Percentiles rank a stretch among this genome's conserved stretches.
These are phyloP conservation scores for Aspergillus steynii DNA, from an alignment of 495 filamentous ascomycete species.

Conservation along the genomic window DNA sequence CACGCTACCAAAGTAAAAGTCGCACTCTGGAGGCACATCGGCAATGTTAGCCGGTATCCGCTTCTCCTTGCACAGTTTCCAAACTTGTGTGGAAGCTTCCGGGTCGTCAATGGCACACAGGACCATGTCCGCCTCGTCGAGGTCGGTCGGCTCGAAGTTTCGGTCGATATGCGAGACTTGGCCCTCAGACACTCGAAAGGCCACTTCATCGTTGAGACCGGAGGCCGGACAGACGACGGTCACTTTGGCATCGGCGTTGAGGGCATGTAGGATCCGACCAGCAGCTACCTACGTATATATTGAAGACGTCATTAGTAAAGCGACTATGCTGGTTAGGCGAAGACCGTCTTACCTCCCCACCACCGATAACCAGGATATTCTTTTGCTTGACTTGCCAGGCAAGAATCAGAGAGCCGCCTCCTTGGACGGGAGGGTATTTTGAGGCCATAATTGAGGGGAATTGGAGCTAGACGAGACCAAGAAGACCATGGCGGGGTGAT, in stretches of 20 bases:
- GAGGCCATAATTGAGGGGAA: conserved; percentile 48
- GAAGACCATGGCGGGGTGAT: neutral
- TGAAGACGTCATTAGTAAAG: conserved; percentile 17
- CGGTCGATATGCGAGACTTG: conserved; percentile 79
- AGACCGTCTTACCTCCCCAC: conserved; percentile 71
- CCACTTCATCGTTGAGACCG: conserved; percentile 86
- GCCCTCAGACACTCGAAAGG: conserved; percentile 68
- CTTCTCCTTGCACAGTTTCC: conserved; percentile 83
- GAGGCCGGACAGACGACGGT: conserved; percentile 78
- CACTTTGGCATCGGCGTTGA: conserved; percentile 91
- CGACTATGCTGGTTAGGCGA: neutral
- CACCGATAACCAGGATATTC: conserved; percentile 82
- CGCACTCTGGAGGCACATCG: conserved; percentile 94
- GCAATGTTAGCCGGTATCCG: conserved; percentile 92
- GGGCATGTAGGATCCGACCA: conserved; percentile 84
- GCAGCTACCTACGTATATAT: conserved; percentile 74
- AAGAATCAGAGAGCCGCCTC: conserved; percentile 87
- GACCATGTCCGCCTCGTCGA: conserved; percentile 81
- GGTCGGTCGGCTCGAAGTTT: conserved; percentile 76
- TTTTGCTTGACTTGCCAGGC: conserved; percentile 92
- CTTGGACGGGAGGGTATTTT: conserved; percentile 76
- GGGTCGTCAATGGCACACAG: conserved; percentile 92
- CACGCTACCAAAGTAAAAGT: conserved; percentile 97
- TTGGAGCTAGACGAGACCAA: neutral
- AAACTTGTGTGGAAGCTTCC: conserved; percentile 79